A percentile compares a stretch with the other conserved stretches of the same genome.
Evolutionary conservation across 2,329 filamentous ascomycete species (phyloP).

Genomic region (Penicillium sp.): DNA sequence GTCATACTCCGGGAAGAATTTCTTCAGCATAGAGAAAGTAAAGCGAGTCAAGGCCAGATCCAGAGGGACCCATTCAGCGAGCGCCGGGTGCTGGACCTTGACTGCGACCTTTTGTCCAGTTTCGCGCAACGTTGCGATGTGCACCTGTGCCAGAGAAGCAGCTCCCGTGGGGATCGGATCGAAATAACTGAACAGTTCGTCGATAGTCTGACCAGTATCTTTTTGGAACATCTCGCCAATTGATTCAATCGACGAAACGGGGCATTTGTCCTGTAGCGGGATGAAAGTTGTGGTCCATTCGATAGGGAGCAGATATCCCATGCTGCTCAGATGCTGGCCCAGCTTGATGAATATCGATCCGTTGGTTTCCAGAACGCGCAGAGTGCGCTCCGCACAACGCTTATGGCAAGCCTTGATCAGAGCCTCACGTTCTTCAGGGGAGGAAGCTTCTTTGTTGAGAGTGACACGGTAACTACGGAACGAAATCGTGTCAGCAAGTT

Average conservation of each 20-base stretch:
- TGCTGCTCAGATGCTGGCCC: slow-evolving; percentile 90
- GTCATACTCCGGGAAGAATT: slow-evolving; percentile 96
- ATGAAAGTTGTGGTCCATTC: slow-evolving; percentile 98
- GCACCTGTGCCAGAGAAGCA: slow-evolving; percentile 91
- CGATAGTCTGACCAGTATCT: slow-evolving; percentile 77
- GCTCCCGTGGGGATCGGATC: slow-evolving; percentile 78
- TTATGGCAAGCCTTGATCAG: slow-evolving; percentile 82
- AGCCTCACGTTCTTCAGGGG: slow-evolving; percentile 64
- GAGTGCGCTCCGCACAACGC: slow-evolving; percentile 83
- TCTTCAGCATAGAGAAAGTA: slow-evolving; percentile 84
- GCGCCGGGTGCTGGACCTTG: slow-evolving; percentile 88
- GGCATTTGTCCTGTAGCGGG: slow-evolving; percentile 92
- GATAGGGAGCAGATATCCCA: slow-evolving; percentile 86
- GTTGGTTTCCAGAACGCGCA: slow-evolving; percentile 87
- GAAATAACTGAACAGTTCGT: slow-evolving; percentile 84
- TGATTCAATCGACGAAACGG: slow-evolving; percentile 82
- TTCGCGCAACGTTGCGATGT: slow-evolving; percentile 78
- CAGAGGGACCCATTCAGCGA: slow-evolving; percentile 86
- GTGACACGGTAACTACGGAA: slow-evolving; percentile 75
- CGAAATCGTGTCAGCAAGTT: slow-evolving; percentile 4
- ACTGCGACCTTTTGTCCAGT: slow-evolving; percentile 86
- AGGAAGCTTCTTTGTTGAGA: slow-evolving; percentile 65
- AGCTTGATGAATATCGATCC: slow-evolving; percentile 98
- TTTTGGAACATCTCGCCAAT: slow-evolving; percentile 80
- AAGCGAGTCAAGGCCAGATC: slow-evolving; percentile 84